These are phyloP conservation scores for Aspergillus flavus DNA, from an alignment of 2,329 filamentous ascomycete species.

Conservation along the genomic window DNA sequence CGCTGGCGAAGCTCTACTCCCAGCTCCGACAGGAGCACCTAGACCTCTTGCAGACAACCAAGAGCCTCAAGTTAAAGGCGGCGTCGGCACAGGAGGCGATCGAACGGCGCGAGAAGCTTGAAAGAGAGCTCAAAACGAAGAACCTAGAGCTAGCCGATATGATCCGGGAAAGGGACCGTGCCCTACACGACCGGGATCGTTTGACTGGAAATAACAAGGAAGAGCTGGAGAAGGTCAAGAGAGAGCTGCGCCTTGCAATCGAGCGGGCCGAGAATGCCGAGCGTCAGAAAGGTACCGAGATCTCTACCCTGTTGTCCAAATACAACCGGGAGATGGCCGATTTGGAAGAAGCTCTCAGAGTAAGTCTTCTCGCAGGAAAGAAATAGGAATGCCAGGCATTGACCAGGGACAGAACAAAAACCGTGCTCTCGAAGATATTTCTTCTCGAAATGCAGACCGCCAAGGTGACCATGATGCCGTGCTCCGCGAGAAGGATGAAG, in stretches of 20 bases:
- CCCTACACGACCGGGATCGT: constrained; percentile 89
- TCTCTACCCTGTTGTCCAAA: constrained; percentile 90
- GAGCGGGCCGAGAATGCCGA: constrained; percentile 92
- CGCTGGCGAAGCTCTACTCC: constrained; percentile 93
- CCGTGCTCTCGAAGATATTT: constrained; percentile 79
- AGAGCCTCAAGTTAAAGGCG: constrained; percentile 92
- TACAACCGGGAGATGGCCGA: constrained; percentile 98
- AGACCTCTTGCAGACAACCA: constrained; percentile 93
- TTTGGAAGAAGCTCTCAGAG: constrained; percentile 82
- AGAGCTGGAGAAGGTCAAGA: constrained; percentile 90
- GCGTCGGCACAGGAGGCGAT: constrained; percentile 97
- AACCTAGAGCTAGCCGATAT: constrained; percentile 98
- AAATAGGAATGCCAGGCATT: constrained; percentile 3
- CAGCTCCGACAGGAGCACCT: constrained; percentile 94
- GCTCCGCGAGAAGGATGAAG: constrained; percentile 92
- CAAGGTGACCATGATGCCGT: constrained; percentile 83
- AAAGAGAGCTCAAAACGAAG: constrained; percentile 98
- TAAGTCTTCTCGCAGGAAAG: constrained; percentile 26
- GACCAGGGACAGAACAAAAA: constrained; percentile 70
- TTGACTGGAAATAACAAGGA: constrained; percentile 85
- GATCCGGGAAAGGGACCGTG: constrained; percentile 94
- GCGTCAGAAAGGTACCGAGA: constrained; percentile 88
- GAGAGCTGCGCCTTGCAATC: constrained; percentile 87
- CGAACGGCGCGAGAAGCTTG: constrained; percentile 88
- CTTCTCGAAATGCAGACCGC: constrained; percentile 75